Conservation (phyloP, 2,329 filamentous ascomycete genomes). For the Cordyceps fumosorosea region DNA sequence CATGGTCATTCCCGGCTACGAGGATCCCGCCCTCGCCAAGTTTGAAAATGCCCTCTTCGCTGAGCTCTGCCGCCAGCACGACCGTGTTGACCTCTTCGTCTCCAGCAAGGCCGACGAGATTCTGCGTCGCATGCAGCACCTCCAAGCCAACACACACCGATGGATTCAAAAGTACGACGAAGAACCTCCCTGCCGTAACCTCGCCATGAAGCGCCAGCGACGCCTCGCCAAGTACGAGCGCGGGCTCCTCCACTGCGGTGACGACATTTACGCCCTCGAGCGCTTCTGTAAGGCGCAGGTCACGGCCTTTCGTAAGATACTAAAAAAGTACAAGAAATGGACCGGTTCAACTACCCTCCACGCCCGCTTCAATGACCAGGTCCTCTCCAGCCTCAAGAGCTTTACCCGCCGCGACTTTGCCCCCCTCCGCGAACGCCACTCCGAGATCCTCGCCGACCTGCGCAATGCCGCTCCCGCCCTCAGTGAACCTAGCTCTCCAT, state of each 20-base stretch:
- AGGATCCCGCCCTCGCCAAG: slow-evolving; percentile 48
- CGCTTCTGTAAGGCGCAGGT: slow-evolving; percentile 70
- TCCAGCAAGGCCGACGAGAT: slow-evolving; percentile 76
- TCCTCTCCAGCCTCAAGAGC: slow-evolving; percentile 61
- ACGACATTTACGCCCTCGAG: slow-evolving; percentile 63
- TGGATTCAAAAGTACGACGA: slow-evolving; percentile 39
- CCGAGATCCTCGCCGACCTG: slow-evolving; percentile 42
- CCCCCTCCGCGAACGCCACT: slow-evolving; percentile 43
- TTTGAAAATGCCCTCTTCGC: slow-evolving; percentile 68
- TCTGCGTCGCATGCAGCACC: slow-evolving; percentile 54
- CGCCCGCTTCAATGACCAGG: slow-evolving; percentile 57
- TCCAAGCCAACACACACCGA: slow-evolving; percentile 41
- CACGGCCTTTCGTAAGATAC: slow-evolving; percentile 71
- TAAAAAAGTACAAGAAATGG: slow-evolving; percentile 88
- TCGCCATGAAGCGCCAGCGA: slow-evolving; percentile 40
- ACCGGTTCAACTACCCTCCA: slow-evolving; percentile 63
- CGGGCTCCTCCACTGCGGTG: slow-evolving; percentile 51
- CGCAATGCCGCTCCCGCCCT: slow-evolving; percentile 37
- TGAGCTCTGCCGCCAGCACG: slow-evolving; percentile 68
- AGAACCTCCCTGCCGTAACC: slow-evolving; percentile 21
- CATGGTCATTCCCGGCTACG: slow-evolving; percentile 67
- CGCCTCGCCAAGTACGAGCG: slow-evolving; percentile 48
- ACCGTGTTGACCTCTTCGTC: slow-evolving; percentile 72
- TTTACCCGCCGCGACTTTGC: slow-evolving; percentile 63
- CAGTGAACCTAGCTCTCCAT: slow-evolving; percentile 34